phyloP scores from a whole-genome alignment of 176 grass and related monocot species.

The Oryza meridionalis region DNA sequence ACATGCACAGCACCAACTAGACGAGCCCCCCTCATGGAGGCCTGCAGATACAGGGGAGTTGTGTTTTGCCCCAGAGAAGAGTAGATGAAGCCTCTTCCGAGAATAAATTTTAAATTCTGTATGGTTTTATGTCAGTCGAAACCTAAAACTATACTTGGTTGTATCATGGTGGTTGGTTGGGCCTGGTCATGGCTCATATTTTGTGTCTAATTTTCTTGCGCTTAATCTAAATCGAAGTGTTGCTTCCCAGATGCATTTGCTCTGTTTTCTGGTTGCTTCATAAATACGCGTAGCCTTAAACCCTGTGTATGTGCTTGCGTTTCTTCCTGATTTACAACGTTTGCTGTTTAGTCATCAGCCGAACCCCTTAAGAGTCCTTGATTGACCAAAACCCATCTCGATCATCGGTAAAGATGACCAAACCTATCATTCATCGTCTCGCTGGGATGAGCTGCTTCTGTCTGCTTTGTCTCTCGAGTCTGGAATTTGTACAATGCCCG shows the following conservation, averaged over 20 bases:
- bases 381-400: too few species aligned
- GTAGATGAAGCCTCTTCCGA: slow-evolving; percentile 34
- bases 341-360: neutral
- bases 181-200: slow-evolving; percentile 28
- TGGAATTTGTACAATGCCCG: too few species aligned
- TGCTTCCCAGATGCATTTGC: neutral
- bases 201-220: slow-evolving; percentile 2
- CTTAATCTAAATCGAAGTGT: neutral
- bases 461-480: too few species aligned
- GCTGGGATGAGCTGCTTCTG: too few species aligned
- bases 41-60: slow-evolving; percentile 28
- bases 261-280: neutral
- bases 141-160: slow-evolving; percentile 25
- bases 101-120: slow-evolving; percentile 51
- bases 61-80: slow-evolving; percentile 36
- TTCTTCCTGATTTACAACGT: neutral
- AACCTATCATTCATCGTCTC: too few species aligned
- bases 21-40: neutral
- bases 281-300: neutral
- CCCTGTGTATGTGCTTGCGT: neutral
- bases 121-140: slow-evolving; percentile 18
- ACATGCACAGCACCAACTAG: slow-evolving; percentile 74
- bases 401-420: too few species aligned
- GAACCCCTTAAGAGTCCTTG: too few species aligned
- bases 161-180: slow-evolving; percentile 32